phyloP scores from a whole-genome alignment of 1,139 yeast species.

The Yamadazyma diospyri region DNA sequence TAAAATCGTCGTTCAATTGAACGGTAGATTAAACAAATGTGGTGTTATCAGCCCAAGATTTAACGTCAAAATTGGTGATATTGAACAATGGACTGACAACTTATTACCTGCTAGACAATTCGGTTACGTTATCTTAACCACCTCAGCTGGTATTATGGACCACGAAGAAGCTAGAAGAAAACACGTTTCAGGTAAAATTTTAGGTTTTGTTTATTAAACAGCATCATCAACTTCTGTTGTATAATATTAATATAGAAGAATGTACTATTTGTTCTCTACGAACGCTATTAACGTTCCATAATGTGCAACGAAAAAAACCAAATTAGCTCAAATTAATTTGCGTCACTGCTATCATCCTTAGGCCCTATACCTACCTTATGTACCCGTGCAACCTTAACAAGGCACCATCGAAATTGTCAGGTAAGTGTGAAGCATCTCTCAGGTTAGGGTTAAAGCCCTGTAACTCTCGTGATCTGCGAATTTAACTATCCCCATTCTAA shows the following conservation, averaged over 20 bases:
- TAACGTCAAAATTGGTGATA: slow-evolving; percentile 85
- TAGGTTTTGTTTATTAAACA: slow-evolving; percentile 82
- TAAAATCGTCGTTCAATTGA: slow-evolving; percentile 88
- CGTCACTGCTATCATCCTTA: too few relatives aligned
- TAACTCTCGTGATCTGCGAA: neutral
- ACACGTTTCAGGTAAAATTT: slow-evolving; percentile 96
- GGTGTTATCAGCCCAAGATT: slow-evolving; percentile 97
- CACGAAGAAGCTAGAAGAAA: slow-evolving; percentile 99
- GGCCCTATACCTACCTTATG: too few relatives aligned
- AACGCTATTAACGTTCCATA: too few relatives aligned
- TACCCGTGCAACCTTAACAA: too few relatives aligned
- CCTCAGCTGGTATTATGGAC: slow-evolving; percentile 99
- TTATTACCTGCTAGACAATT: slow-evolving; percentile 96
- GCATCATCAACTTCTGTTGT: slow-evolving; percentile 2
- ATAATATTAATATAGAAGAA: slow-evolving; percentile 3
- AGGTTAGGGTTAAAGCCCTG: too few relatives aligned
- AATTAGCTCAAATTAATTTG: too few relatives aligned
- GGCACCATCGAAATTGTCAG: too few relatives aligned
- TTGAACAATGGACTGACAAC: slow-evolving; percentile 96
- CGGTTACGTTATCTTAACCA: slow-evolving; percentile 91
- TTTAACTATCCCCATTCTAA: too few relatives aligned
- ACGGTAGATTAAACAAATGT: slow-evolving; percentile 96
- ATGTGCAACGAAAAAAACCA: too few relatives aligned
- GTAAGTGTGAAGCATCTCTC: too few relatives aligned
- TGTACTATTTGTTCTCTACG: neutral